Conservation (phyloP, 169 alveolate genomes). For the Plasmodium vivax region DNA sequence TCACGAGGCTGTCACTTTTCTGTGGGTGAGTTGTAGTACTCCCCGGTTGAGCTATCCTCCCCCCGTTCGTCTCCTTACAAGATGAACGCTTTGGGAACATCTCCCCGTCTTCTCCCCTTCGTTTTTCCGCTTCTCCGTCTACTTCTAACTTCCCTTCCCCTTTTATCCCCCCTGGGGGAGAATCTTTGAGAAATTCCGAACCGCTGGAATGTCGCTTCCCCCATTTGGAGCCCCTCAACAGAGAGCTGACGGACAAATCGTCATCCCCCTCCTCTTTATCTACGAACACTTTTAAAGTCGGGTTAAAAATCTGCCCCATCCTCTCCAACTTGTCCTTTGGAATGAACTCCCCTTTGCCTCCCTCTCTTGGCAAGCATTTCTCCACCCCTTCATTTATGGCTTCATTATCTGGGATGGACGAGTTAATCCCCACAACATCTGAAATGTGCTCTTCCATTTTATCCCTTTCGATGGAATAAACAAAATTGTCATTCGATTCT, state of each 20-base stretch:
- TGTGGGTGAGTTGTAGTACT: background rate
- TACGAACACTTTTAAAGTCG: slow-evolving; percentile 17
- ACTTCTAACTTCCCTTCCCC: background rate
- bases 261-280: slow-evolving; percentile 1
- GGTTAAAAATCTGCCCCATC: slow-evolving; percentile 45
- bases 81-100: background rate
- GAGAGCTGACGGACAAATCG: background rate
- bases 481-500: slow-evolving; percentile 8
- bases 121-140: background rate
- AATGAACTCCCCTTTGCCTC: background rate
- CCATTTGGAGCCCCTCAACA: background rate
- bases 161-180: background rate
- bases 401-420: slow-evolving; percentile 18
- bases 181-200: background rate
- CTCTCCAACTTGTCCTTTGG: slow-evolving; percentile 16
- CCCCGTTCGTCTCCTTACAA: background rate
- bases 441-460: slow-evolving; percentile 45
- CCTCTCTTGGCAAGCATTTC: background rate
- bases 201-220: background rate
- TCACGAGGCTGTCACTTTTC: background rate
- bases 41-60: background rate
- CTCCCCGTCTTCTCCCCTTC: background rate
- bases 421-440: slow-evolving; percentile 45
- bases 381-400: slow-evolving; percentile 23
- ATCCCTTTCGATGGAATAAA: slow-evolving; percentile 23